Conservation (phyloP, 2,329 filamentous ascomycete genomes). For the Fusarium sp. region DNA sequence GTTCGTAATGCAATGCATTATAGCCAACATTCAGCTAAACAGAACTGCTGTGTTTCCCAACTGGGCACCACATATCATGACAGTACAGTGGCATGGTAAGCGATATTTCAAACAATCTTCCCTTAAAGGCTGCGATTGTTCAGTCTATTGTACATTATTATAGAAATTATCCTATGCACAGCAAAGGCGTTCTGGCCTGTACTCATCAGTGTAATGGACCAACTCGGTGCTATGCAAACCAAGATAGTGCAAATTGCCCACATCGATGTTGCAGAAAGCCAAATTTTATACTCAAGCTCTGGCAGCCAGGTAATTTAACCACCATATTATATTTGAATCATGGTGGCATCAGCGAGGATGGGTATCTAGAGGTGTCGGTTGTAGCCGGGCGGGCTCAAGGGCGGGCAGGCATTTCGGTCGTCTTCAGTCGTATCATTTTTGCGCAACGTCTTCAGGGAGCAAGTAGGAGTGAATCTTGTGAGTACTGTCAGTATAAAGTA, state of each 20-base stretch:
- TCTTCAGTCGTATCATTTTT: background rate
- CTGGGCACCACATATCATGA: background rate
- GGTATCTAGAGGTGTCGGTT: background rate
- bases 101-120: background rate
- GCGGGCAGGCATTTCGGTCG: background rate
- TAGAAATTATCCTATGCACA: background rate
- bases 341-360: background rate
- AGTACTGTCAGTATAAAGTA: slow-evolving; percentile 8
- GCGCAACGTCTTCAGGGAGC: background rate
- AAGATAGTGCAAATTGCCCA: background rate
- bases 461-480: slow-evolving; percentile 43
- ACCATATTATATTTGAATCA: background rate
- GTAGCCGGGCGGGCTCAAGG: background rate
- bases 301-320: background rate
- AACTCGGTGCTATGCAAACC: background rate
- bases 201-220: background rate
- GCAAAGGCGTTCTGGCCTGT: background rate
- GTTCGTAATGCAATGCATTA: background rate
- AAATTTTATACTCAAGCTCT: background rate
- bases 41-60: background rate
- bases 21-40: background rate
- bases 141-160: background rate
- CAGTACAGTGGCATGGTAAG: background rate
- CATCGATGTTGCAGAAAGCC: background rate
- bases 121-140: background rate